Evolutionary conservation across 805 yeast genomes (phyloP), one percentile per base, ranked within the genome.

Genomic region (Cyberlindnera americana): DNA sequence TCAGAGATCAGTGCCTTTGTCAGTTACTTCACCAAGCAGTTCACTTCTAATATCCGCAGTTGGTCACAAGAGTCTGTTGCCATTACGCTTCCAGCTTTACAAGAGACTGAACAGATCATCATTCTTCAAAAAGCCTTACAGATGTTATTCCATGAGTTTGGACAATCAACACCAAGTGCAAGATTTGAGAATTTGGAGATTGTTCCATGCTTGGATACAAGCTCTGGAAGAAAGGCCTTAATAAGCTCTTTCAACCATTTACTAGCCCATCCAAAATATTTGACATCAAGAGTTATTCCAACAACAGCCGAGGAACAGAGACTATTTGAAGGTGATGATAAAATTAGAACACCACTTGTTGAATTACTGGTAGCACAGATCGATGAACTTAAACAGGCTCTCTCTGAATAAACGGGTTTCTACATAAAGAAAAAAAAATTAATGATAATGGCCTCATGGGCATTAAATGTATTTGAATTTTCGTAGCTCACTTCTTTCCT

Each of bases 221-320:
- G 66, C 25, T 67, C 72, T 21, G 83, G 80, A 43, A 69, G 82
- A 43, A 73, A 70, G n/a, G 77, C 73, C 19, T 72, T 90, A 45
- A 65, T 70, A 4, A 76, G 71, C 30, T 76, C 82, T 10, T 63
- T 89, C 41, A 82, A 76, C 40, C 85, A 87, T 49, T 69, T 90
- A 29, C 69, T 87, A 46, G 81, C 90, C 19, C 97, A 90, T 61
- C 96, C 95, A 12, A 88, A 87, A 59, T 89, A 80, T 50, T 65
- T 90, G 45, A 72, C 84, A 5, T 75, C 90, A 6, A 67, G 93
- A 49, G 70, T 85, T 4, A 68, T 73, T 3, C 76, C 90, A 3
- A 72, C 81, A 3, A 74, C 81, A 11, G 35, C 67, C 2, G 91
- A 83, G 33, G 93, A 85, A 49, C 83, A 77, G 51, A 68, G 73